Evolutionary conservation across 495 filamentous ascomycete genomes (phyloP), one percentile per base, ranked within the genome.

Genomic region (Penicillium pancosmium): DNA sequence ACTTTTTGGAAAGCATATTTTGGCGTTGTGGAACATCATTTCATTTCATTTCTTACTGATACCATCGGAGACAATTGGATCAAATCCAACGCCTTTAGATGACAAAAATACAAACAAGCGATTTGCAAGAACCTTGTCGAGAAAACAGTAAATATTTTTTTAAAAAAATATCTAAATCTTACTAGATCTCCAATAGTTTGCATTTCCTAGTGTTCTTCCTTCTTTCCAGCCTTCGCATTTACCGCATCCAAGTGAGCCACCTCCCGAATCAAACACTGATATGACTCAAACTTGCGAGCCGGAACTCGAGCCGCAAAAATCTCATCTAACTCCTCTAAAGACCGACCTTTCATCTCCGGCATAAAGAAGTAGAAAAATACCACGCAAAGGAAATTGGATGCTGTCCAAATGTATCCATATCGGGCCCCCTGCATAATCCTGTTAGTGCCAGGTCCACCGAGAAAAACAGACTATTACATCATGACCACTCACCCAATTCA

Each of bases 401-500:
- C 79, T 2, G 73, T 76, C 80, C 80, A 82, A 50, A 84, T 81
- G 55, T 83, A 83, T 0, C 77, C 75, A 52, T 83, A 82, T 57
- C 75, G 75, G 4, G 78, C 75, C 0, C 76, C 60, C 56, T 73
- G 49, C 27, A 31, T 31, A 31, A 8, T 9, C 27, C 27, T 31
- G 27, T 31, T 8, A 31, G 27, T 31, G 27, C 27, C 27, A 31
- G 27, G 4, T 31, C 27, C 27, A 31, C 27, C 27, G 27, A 6
- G 8, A 9, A 31, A 27, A 1, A 31, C 5, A 31, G 27, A 8
- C 8, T 38, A 6, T 38, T 38, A 38, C 36, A 38, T 38, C 16
- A 25, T 12, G 19, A 23, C 5, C 16, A 58, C 55, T 51, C 1
- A 82, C 82, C 82, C 82, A 87, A 56, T 80, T 78, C 13, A 86